Evolutionary conservation across 2,329 filamentous ascomycete species (phyloP).

Genomic region (Aureobasidium sp.): DNA sequence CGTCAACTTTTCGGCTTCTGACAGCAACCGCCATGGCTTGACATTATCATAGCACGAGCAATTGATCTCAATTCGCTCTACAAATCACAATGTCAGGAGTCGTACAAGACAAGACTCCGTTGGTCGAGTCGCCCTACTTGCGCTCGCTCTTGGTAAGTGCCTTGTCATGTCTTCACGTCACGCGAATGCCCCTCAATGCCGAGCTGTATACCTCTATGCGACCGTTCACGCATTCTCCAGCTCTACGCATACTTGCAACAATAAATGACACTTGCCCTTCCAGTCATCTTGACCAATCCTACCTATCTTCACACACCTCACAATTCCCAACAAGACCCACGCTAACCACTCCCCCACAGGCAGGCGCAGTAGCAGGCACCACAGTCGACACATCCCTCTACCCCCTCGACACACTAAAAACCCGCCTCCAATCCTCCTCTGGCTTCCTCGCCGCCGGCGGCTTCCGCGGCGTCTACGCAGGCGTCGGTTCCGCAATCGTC

Average conservation of each 20-base stretch:
- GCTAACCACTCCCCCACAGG: constrained; percentile 38
- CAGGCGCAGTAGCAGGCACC: constrained; percentile 86
- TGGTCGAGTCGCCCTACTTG: constrained; percentile 41
- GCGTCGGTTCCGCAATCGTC: constrained; percentile 80
- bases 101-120: not conserved
- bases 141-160: constrained; percentile 39
- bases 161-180: not conserved
- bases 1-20: constrained; percentile 13
- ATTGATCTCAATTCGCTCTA: constrained; percentile 2
- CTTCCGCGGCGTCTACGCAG: constrained; percentile 86
- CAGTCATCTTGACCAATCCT: not conserved
- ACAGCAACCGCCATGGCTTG: constrained; percentile 12
- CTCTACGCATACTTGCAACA: not conserved
- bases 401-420: constrained; percentile 98
- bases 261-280: too few relatives aligned
- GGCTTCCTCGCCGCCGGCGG: constrained; percentile 79
- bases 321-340: not conserved
- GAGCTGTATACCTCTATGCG: not conserved
- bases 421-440: constrained; percentile 76
- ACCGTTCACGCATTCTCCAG: not conserved
- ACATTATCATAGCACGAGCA: constrained; percentile 8
- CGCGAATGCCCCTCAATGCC: not conserved
- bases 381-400: constrained; percentile 95
- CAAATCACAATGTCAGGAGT: constrained; percentile 1
- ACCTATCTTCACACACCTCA: not conserved